Evolutionary conservation across 768 basidiomycete genomes (phyloP).

Genomic region (Mycena sanguinolenta): DNA sequence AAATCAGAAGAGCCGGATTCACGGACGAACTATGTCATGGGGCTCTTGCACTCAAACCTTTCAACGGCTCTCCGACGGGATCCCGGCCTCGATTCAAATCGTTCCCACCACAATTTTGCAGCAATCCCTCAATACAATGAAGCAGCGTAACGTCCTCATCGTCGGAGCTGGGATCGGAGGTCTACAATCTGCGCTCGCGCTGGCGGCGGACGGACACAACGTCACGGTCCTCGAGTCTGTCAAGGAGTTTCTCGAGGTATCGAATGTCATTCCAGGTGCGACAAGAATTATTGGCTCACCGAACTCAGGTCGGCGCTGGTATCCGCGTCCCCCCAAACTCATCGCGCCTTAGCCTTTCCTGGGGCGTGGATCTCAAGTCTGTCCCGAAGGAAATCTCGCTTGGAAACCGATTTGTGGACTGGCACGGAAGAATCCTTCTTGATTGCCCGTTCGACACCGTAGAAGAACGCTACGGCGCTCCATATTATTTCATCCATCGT

Average conservation of each 20-base stretch:
- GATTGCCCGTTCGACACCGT: slow-evolving; percentile 34
- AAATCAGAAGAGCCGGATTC: too few species aligned
- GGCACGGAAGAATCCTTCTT: slow-evolving; percentile 26
- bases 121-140: slow-evolving; percentile 12
- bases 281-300: background rate
- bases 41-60: too few species aligned
- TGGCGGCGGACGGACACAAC: slow-evolving; percentile 32
- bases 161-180: slow-evolving; percentile 37
- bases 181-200: slow-evolving; percentile 39
- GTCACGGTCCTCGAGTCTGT: slow-evolving; percentile 31
- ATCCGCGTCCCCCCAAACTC: slow-evolving; percentile 52
- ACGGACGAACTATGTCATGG: too few species aligned
- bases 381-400: slow-evolving; percentile 28
- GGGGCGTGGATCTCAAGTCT: slow-evolving; percentile 31
- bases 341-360: slow-evolving; percentile 28
- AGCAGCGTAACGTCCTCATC: slow-evolving; percentile 19
- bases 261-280: background rate
- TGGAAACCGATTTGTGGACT: slow-evolving; percentile 36
- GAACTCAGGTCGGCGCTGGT: slow-evolving; percentile 53
- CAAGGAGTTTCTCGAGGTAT: slow-evolving; percentile 30
- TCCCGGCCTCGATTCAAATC: background rate
- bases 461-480: slow-evolving; percentile 44
- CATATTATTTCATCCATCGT: slow-evolving; percentile 61
- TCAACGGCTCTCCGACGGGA: slow-evolving; percentile 2
- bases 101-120: too few species aligned